phyloP scores from a whole-genome alignment of 2,329 filamentous ascomycete genomes.

The Arthrobotrys entomopaga region DNA sequence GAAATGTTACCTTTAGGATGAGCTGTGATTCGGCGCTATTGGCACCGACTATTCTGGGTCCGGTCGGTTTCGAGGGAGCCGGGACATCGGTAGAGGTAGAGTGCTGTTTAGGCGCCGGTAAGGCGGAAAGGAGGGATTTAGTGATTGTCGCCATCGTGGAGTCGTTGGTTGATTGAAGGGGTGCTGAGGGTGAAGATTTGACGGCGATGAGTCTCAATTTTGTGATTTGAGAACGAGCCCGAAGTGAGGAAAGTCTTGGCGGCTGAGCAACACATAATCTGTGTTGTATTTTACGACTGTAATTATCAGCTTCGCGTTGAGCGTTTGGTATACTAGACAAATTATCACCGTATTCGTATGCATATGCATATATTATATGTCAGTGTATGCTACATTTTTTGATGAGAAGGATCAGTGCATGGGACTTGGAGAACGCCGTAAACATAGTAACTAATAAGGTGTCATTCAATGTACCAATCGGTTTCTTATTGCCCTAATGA shows the following conservation, averaged over 20 bases:
- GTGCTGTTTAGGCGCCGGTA: constrained; percentile 57
- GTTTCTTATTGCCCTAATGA: too few relatives aligned
- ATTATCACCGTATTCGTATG: too few relatives aligned
- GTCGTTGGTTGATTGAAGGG: constrained; percentile 50
- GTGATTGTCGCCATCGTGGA: constrained; percentile 58
- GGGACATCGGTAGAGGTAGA: constrained; percentile 52
- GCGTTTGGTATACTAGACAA: too few relatives aligned
- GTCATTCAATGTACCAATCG: too few relatives aligned
- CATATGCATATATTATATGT: too few relatives aligned
- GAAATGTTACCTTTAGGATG: constrained; percentile 73
- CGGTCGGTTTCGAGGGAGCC: constrained; percentile 71
- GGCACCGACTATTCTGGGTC: constrained; percentile 82
- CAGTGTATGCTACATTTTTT: too few relatives aligned
- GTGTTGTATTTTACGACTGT: too few relatives aligned
- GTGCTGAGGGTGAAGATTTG: constrained; percentile 52
- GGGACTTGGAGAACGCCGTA: too few relatives aligned
- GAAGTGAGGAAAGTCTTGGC: constrained; percentile 26
- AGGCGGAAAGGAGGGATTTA: constrained; percentile 57
- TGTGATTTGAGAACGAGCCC: too few relatives aligned
- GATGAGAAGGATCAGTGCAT: too few relatives aligned
- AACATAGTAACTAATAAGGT: too few relatives aligned
- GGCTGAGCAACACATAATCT: constrained; percentile 26
- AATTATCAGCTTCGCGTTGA: too few relatives aligned
- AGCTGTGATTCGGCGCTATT: constrained; percentile 87
- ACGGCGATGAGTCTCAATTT: constrained; percentile 32